A percentile compares a stretch with the other conserved stretches of the same genome.
Evolutionary conservation across 257 asterid genomes (phyloP).

Genomic region (Solanum appendiculatum): DNA sequence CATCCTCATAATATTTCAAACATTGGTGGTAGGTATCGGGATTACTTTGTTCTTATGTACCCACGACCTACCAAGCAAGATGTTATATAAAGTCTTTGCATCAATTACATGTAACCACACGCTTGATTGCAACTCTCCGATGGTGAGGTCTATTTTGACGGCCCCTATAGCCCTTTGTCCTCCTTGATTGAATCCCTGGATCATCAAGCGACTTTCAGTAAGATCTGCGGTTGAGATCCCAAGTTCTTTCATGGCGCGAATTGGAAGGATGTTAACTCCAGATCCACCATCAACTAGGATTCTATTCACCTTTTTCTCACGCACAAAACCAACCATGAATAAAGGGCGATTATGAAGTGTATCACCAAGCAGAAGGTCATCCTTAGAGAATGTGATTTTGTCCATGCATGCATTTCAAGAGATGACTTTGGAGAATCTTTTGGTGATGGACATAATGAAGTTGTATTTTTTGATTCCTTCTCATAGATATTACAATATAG

Average conservation of each 20-base stretch:
- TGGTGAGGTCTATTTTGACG: not conserved
- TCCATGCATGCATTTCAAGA: not conserved
- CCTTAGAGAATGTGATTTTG: not conserved
- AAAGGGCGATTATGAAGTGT: not conserved
- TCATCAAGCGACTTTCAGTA: not conserved
- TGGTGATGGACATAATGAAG: not conserved
- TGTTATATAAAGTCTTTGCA: no score
- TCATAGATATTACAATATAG: not conserved
- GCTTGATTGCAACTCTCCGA: not conserved
- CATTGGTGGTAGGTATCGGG: no score
- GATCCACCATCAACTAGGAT: not conserved
- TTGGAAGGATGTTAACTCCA: not conserved
- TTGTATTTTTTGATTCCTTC: not conserved
- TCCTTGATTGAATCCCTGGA: not conserved
- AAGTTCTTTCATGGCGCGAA: not conserved
- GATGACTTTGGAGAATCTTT: not conserved
- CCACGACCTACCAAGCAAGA: no score
- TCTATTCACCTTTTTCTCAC: not conserved
- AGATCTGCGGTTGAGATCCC: not conserved
- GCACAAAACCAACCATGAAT: not conserved
- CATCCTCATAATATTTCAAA: no score
- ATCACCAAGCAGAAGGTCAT: not conserved
- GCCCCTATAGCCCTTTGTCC: not conserved
- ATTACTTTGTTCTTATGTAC: no score
- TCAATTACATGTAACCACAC: not conserved